These are phyloP conservation scores for Colletotrichum agaves DNA, from an alignment of 2,329 filamentous ascomycete species.

Conservation along the genomic window DNA sequence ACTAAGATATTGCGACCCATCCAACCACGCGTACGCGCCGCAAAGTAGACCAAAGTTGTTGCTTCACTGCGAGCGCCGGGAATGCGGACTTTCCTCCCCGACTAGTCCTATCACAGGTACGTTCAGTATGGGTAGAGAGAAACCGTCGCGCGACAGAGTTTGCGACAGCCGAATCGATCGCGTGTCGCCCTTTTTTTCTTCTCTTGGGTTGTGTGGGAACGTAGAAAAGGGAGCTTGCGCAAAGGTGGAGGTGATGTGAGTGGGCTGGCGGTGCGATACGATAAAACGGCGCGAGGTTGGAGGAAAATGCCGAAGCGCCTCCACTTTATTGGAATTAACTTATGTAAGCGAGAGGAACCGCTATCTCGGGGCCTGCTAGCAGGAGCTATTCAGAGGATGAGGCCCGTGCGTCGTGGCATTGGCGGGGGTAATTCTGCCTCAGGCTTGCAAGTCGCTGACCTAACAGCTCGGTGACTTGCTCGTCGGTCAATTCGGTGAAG, in stretches of 20 bases:
- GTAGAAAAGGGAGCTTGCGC: conserved; percentile 35
- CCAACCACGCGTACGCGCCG: conserved; percentile 24
- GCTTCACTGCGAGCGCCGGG: conserved; percentile 11
- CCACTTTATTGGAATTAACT: conserved; percentile 22
- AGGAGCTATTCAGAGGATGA: background rate
- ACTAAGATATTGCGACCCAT: conserved; percentile 37
- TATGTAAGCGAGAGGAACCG: conserved; percentile 29
- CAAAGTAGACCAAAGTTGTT: conserved; percentile 17
- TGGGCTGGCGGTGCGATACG: conserved; percentile 29
- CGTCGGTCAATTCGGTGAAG: background rate
- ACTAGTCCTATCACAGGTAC: conserved; percentile 18
- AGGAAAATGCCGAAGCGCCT: conserved; percentile 35
- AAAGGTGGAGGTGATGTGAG: conserved; percentile 36
- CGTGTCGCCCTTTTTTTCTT: conserved; percentile 28
- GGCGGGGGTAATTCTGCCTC: background rate
- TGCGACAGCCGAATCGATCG: conserved; percentile 26
- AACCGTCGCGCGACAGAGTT: conserved; percentile 7
- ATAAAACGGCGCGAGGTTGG: conserved; percentile 38
- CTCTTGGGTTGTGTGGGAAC: conserved; percentile 12
- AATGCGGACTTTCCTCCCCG: conserved; percentile 12
- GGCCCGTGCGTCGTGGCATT: background rate
- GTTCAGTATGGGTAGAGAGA: background rate
- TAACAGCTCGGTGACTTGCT: background rate
- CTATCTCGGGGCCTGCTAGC: conserved; percentile 17
- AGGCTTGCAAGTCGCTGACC: background rate